Base-by-base conservation (phyloP, 345 rosid species). In the Eucalyptus coolabah region DNA sequence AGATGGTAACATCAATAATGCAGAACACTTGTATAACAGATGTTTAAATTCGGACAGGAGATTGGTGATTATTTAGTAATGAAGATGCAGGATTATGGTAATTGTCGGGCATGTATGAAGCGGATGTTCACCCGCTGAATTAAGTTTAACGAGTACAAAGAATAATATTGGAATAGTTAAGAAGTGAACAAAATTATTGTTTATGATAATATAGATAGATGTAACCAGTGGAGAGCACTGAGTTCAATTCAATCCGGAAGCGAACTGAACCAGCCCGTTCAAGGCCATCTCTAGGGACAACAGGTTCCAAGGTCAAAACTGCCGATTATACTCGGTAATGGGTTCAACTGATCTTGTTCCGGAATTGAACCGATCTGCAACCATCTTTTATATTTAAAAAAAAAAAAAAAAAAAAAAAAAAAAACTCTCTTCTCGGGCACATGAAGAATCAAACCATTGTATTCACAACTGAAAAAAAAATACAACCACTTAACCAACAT, bases 351-450 rank as follows among this genome's bases (percentile, higher is more conserved):
- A 56, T 56, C 12, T 24, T 9, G 28, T 56, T 56, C 30, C 63
- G 1, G 3, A 24, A 24, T 24, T 12, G 69, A 60, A 60, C 34
- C 3, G 16, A 28, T 60, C 12, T 63, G 7, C 9, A 63, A 63
- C 9, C 69, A 63, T 63, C 32, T 26, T 60, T 59, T 59, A 11
- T 49, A 49, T 49, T 49, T 12, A 47, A 12, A 2, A 59, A 59
- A 44, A 44, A 2, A 24, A 56, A 10, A 23, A 56, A 24, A 24
- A 11, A 5, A 5, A 60, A n/a, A n/a, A n/a, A n/a, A n/a, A n/a
- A n/a, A n/a, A n/a, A n/a, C n/a, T n/a, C 0, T 12, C 15, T 60
- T 26, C 63, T 23, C 0, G 16, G 0, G 67, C 69, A 30, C 34
- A 26, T 30, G 69, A 30, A 63, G 32, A 63, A 63, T 63, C 69